Percentiles rank a stretch among this genome's conserved stretches.
Evolutionary conservation across 2,329 filamentous ascomycete genomes (phyloP).

Genomic region (Didymella sp.): DNA sequence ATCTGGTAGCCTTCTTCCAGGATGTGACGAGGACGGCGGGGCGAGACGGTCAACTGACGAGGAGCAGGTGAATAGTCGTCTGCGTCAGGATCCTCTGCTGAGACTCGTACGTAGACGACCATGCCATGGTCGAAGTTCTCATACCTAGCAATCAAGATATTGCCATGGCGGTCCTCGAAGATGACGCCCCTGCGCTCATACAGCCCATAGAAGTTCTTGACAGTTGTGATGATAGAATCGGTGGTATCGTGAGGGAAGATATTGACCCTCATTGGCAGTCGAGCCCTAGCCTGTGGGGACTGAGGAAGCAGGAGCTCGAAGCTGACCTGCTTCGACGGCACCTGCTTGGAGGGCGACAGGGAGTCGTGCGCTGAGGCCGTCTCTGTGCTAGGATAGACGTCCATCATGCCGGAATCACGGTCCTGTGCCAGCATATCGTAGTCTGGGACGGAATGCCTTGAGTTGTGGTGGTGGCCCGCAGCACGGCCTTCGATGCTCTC

Average conservation of each 20-base stretch:
- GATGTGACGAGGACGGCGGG: constrained; percentile 63
- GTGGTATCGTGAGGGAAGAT: constrained; percentile 97
- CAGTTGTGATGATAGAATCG: constrained; percentile 95
- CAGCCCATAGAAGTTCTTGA: constrained; percentile 98
- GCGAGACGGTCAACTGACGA: constrained; percentile 56
- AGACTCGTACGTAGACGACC: constrained; percentile 90
- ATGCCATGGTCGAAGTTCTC: constrained; percentile 95
- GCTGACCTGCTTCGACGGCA: constrained; percentile 72
- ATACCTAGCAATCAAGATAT: constrained; percentile 91
- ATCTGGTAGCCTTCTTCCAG: constrained; percentile 70
- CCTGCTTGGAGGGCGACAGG: constrained; percentile 47
- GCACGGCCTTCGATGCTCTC: constrained; percentile 36
- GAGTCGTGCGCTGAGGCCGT: constrained; percentile 41
- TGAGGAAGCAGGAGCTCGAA: constrained; percentile 77
- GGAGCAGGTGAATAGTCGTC: constrained; percentile 56
- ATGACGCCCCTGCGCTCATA: constrained; percentile 87
- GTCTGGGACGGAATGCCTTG: constrained; percentile 30
- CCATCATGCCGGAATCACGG: constrained; percentile 42
- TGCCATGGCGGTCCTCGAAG: constrained; percentile 90
- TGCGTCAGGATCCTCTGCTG: constrained; percentile 62
- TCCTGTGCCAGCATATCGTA: constrained; percentile 41
- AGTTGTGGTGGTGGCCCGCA: constrained; percentile 40
- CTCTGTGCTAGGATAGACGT: constrained; percentile 48
- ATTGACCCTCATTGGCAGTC: constrained; percentile 83
- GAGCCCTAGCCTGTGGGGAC: constrained; percentile 72